A percentile compares a stretch with the other conserved stretches of the same genome.
These are phyloP conservation scores for Neopestalotiopsis sp. DNA, from an alignment of 2,329 filamentous ascomycete genomes.

Conservation along the genomic window DNA sequence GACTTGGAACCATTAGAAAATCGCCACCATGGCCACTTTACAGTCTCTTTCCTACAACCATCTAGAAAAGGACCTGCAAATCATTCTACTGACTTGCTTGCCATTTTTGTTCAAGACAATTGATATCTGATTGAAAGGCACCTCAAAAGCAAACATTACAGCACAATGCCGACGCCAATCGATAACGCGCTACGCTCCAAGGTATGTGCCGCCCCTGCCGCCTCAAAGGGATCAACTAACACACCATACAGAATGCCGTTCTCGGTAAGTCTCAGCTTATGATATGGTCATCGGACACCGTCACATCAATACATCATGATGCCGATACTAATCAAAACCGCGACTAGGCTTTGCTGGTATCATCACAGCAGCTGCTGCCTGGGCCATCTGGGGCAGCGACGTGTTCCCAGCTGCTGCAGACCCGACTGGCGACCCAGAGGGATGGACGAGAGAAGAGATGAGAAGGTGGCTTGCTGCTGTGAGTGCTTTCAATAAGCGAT, in stretches of 20 bases:
- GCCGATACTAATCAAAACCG: constrained; percentile 30
- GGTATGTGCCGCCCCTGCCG: constrained; percentile 48
- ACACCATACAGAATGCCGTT: constrained; percentile 65
- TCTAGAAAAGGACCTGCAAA: not conserved
- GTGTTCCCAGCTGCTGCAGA: constrained; percentile 79
- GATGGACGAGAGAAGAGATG: constrained; percentile 83
- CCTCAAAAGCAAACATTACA: not conserved
- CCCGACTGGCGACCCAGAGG: constrained; percentile 73
- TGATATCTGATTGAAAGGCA: no score
- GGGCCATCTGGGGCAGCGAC: constrained; percentile 85
- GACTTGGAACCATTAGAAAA: not conserved
- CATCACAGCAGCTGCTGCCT: constrained; percentile 80
- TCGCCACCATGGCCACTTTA: constrained; percentile 9
- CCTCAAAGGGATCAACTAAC: constrained; percentile 21
- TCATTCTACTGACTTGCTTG: no score
- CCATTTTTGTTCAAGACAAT: no score
- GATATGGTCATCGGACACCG: not conserved
- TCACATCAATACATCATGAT: constrained; percentile 1
- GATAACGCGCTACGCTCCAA: constrained; percentile 74
- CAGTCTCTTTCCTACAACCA: not conserved
- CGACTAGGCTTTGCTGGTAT: constrained; percentile 76
- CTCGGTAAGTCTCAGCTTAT: constrained; percentile 56
- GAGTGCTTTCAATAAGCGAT: constrained; percentile 43
- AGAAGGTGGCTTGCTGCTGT: constrained; percentile 82
- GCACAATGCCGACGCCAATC: constrained; percentile 70